These are phyloP conservation scores for Penicillium capsulatum DNA, from an alignment of 2,329 filamentous ascomycete species.

Conservation along the genomic window DNA sequence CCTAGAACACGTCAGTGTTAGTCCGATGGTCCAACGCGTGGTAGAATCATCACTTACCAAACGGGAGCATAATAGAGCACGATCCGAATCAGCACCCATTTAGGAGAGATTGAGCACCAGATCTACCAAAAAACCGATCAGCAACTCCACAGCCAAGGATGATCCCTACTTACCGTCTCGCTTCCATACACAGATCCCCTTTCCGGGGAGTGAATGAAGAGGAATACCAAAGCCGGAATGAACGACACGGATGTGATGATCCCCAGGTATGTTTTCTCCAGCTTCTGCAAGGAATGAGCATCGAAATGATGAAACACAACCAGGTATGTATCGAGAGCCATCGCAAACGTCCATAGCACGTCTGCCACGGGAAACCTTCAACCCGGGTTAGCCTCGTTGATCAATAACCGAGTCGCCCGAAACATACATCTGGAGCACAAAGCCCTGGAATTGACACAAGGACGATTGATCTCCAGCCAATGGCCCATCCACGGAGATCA, in stretches of 20 bases:
- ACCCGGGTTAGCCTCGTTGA: neutral
- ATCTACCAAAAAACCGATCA: no score
- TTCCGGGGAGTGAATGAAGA: conserved; percentile 29
- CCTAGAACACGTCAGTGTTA: no score
- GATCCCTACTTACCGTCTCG: conserved; percentile 29
- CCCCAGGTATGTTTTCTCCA: conserved; percentile 32
- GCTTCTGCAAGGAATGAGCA: conserved; percentile 25
- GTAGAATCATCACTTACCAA: conserved; percentile 23
- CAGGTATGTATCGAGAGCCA: conserved; percentile 37
- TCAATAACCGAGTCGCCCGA: neutral
- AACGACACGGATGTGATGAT: conserved; percentile 31
- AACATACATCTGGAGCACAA: conserved; percentile 37
- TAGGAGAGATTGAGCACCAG: conserved; percentile 39
- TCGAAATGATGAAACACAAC: conserved; percentile 38
- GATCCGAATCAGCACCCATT: conserved; percentile 36
- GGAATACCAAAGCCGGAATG: conserved; percentile 33
- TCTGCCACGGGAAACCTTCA: conserved; percentile 38
- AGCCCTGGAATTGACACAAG: conserved; percentile 39
- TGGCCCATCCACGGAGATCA: conserved; percentile 39
- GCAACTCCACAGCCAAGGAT: neutral
- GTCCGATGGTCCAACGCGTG: neutral
- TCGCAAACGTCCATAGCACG: conserved; percentile 38
- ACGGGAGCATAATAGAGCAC: conserved; percentile 38
- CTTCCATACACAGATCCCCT: conserved; percentile 38
- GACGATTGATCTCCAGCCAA: conserved; percentile 31